Conservation (phyloP, 78 protist species). For the Dictyostelium brefeldianum region DNA sequence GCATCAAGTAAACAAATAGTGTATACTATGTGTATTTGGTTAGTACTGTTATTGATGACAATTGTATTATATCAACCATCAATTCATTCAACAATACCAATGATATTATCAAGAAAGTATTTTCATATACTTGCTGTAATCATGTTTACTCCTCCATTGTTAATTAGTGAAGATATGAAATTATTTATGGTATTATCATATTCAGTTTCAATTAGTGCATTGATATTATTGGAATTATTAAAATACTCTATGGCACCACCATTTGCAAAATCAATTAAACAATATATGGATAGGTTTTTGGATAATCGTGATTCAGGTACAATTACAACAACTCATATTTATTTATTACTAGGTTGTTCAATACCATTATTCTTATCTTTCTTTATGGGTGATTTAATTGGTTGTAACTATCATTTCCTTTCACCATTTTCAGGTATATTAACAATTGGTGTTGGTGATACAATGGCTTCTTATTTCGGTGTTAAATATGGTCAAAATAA, state of each 20-base stretch:
- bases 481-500: conserved; percentile 51
- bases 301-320: conserved; percentile 86
- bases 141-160: conserved; percentile 79
- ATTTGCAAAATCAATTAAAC: not conserved
- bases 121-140: conserved; percentile 87
- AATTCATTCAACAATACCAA: conserved; percentile 10
- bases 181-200: conserved; percentile 45
- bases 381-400: not conserved
- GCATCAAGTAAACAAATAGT: not conserved
- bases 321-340: conserved; percentile 81
- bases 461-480: conserved; percentile 86
- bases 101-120: conserved; percentile 73
- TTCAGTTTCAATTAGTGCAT: conserved; percentile 58
- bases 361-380: conserved; percentile 43
- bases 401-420: not conserved
- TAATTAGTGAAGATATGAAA: conserved; percentile 14
- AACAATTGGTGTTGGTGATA: conserved; percentile 79
- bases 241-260: conserved; percentile 56
- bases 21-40: conserved; percentile 17
- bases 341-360: conserved; percentile 91
- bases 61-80: conserved; percentile 23
- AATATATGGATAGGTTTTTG: conserved; percentile 54
- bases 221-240: conserved; percentile 69
- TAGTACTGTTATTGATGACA: not conserved
- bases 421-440: conserved; percentile 58